A percentile compares a stretch with the other conserved stretches of the same genome.
These are phyloP conservation scores for Madurella mycetomatis DNA, from an alignment of 2,329 filamentous ascomycete species.

Conservation along the genomic window DNA sequence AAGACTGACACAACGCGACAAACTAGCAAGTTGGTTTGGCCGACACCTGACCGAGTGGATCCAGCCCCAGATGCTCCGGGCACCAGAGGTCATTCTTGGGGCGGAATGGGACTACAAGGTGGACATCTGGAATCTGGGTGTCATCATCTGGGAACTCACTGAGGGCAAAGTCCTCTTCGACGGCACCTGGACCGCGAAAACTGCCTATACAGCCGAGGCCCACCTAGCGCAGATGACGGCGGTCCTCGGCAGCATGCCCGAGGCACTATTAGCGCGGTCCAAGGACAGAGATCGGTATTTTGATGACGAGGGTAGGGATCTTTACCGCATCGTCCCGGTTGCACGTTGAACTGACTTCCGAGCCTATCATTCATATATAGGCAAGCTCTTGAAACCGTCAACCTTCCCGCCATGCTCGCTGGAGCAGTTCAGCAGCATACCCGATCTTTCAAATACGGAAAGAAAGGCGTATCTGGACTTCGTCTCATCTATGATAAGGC, in stretches of 20 bases:
- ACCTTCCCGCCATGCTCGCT: slow-evolving; percentile 10
- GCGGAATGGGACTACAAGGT: slow-evolving; percentile 16
- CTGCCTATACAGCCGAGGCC: slow-evolving; percentile 8
- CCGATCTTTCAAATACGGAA: not conserved
- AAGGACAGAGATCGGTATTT: slow-evolving; percentile 3
- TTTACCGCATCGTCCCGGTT: too few relatives aligned
- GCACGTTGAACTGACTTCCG: not conserved
- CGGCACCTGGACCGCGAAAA: slow-evolving; percentile 3
- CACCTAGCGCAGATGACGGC: slow-evolving; percentile 14
- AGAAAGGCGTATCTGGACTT: slow-evolving; percentile 7
- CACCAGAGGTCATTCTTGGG: slow-evolving; percentile 14
- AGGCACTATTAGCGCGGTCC: slow-evolving; percentile 8
- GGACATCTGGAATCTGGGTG: slow-evolving; percentile 14
- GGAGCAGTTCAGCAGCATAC: slow-evolving; percentile 6
- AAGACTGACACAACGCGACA: too few relatives aligned
- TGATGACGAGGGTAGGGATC: slow-evolving; percentile 6
- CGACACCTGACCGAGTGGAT: slow-evolving; percentile 11
- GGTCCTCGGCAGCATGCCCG: slow-evolving; percentile 6
- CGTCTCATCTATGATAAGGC: slow-evolving; percentile 4
- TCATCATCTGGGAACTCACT: slow-evolving; percentile 12
- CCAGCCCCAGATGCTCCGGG: slow-evolving; percentile 13
- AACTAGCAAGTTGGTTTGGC: slow-evolving; percentile 9
- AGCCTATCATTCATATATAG: not conserved
- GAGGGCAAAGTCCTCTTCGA: slow-evolving; percentile 15
- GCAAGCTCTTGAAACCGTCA: slow-evolving; percentile 9